phyloP scores from a whole-genome alignment of 2,329 filamentous ascomycete genomes.

The Fusarium acutatum region DNA sequence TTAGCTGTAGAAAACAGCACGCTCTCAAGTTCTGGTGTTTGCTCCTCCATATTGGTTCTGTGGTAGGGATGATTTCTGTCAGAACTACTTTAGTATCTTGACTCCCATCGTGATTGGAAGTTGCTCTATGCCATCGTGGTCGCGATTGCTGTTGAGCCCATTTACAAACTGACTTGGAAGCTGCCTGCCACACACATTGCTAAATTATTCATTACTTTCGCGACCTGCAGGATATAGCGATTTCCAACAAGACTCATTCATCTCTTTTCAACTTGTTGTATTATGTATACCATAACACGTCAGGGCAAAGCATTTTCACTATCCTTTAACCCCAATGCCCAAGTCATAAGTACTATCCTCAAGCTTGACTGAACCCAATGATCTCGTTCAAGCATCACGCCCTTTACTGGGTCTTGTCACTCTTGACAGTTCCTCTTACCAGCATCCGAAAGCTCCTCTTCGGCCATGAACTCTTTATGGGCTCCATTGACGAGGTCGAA shows the following conservation, averaged over 20 bases:
- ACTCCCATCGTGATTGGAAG: background rate
- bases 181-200: background rate
- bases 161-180: background rate
- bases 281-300: background rate
- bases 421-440: conserved; percentile 4
- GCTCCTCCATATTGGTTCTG: background rate
- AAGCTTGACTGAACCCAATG: conserved; percentile 6
- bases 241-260: background rate
- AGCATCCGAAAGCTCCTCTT: background rate
- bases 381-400: conserved; percentile 25
- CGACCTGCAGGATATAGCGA: background rate
- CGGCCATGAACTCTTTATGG: background rate
- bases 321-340: background rate
- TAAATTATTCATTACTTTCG: background rate
- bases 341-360: background rate
- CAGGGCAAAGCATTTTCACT: background rate
- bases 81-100: too few species aligned
- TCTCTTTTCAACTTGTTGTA: background rate
- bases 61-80: background rate
- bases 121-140: background rate
- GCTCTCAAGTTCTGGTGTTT: background rate
- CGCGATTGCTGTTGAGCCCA: conserved; percentile 1
- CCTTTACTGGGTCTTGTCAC: conserved; percentile 30
- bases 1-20: background rate
- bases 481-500: background rate